Conservation (phyloP, 768 basidiomycete species). For the Lentinula guzmanii region DNA sequence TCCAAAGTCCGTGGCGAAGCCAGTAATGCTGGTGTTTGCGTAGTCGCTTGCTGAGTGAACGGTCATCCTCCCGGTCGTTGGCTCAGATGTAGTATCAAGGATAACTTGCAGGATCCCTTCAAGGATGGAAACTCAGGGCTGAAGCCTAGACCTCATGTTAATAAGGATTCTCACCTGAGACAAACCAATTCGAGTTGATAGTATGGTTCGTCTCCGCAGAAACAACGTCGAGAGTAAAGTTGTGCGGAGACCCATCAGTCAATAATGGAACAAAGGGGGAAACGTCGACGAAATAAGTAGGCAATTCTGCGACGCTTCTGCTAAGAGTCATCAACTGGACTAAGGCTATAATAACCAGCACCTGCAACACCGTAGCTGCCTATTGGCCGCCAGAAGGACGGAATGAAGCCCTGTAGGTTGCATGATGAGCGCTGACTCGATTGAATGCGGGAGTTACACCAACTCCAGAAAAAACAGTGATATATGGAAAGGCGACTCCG, state of each 20-base stretch:
- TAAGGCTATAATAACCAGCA: constrained; percentile 22
- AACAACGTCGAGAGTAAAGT: constrained; percentile 64
- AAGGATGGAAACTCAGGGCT: not conserved
- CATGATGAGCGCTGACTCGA: not conserved
- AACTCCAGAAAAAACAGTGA: constrained; percentile 69
- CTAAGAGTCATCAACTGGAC: not conserved
- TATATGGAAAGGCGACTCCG: constrained; percentile 43
- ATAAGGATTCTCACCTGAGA: constrained; percentile 38
- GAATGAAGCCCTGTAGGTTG: constrained; percentile 39
- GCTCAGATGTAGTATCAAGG: constrained; percentile 37
- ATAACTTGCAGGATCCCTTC: constrained; percentile 32
- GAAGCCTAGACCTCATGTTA: not conserved
- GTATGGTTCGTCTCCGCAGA: constrained; percentile 57
- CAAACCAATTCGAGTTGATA: constrained; percentile 75
- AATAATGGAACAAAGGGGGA: constrained; percentile 73
- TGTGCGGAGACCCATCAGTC: constrained; percentile 63
- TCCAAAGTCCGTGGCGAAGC: constrained; percentile 22
- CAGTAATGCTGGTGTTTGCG: constrained; percentile 30
- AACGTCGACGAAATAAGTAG: constrained; percentile 72
- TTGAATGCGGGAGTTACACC: not conserved
- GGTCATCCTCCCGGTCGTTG: constrained; percentile 44
- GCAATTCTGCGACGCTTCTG: constrained; percentile 53
- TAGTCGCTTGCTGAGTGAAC: constrained; percentile 35
- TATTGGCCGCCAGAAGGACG: constrained; percentile 60
- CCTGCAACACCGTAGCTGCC: constrained; percentile 1